A percentile compares a stretch with the other conserved stretches of the same genome.
phyloP scores from a whole-genome alignment of 148 eudicot genomes.

The Amaranthus palmeri region DNA sequence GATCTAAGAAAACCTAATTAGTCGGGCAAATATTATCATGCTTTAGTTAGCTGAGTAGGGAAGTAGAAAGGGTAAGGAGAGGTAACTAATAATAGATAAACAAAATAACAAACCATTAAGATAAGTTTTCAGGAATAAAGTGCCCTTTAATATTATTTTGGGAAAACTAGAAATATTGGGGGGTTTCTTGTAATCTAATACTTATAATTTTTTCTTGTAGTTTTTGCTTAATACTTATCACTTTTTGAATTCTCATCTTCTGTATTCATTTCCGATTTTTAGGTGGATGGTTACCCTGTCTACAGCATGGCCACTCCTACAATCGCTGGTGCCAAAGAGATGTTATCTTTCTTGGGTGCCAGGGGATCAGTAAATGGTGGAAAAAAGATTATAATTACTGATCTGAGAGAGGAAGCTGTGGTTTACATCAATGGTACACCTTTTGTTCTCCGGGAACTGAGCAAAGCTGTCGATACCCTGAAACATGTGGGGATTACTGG shows the following conservation, averaged over 20 bases:
- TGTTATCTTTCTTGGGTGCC: constrained; percentile 73
- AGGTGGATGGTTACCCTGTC: constrained; percentile 92
- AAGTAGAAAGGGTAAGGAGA: no score
- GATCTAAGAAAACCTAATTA: no score
- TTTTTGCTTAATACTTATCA: not conserved
- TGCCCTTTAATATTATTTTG: no score
- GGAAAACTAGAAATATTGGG: no score
- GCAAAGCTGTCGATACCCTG: constrained; percentile 84
- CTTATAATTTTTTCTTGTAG: not conserved
- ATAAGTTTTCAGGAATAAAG: no score
- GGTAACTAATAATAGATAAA: no score
- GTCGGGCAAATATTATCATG: no score
- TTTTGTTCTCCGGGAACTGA: constrained; percentile 87
- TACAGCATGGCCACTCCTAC: constrained; percentile 98
- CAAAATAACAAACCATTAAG: no score
- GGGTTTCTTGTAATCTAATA: no score
- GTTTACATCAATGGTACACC: constrained; percentile 86
- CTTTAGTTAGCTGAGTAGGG: no score
- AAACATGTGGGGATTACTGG: constrained; percentile 96
- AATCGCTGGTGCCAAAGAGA: constrained; percentile 74
- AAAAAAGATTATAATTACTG: constrained; percentile 65
- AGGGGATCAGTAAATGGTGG: constrained; percentile 38
- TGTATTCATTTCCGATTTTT: constrained; percentile 13
- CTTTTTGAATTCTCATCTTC: not conserved
- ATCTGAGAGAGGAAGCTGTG: constrained; percentile 93